phyloP scores from a whole-genome alignment of 2,329 filamentous ascomycete genomes.

The Thielaviopsis euricoi region DNA sequence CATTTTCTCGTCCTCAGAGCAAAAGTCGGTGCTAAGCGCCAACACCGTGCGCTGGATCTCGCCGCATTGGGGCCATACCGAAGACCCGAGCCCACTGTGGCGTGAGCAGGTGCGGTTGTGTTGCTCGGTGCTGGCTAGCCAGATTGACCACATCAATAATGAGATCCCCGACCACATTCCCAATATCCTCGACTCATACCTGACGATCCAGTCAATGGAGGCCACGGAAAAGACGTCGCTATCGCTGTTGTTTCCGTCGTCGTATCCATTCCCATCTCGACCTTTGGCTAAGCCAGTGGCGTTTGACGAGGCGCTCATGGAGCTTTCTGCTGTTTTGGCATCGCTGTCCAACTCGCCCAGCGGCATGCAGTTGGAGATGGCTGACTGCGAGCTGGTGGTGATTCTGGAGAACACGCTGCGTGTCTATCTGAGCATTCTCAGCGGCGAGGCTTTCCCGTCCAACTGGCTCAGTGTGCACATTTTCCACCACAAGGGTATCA shows the following conservation, averaged over 20 bases:
- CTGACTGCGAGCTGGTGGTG: conserved; percentile 55
- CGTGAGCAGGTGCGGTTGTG: conserved; percentile 85
- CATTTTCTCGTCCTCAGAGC: conserved; percentile 64
- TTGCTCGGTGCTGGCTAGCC: conserved; percentile 79
- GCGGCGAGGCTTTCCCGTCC: conserved; percentile 74
- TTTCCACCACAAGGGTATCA: conserved; percentile 78
- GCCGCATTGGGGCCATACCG: conserved; percentile 75
- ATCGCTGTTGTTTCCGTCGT: conserved; percentile 75
- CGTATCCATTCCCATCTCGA: conserved; percentile 76
- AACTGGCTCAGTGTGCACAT: conserved; percentile 89
- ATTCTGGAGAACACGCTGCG: conserved; percentile 66
- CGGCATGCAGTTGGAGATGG: conserved; percentile 57
- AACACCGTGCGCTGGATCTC: conserved; percentile 84
- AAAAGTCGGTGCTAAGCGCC: conserved; percentile 54
- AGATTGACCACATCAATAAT: conserved; percentile 60
- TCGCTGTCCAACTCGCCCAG: conserved; percentile 56
- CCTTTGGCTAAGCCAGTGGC: conserved; percentile 39
- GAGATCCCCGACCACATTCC: conserved; percentile 81
- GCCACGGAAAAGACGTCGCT: conserved; percentile 45
- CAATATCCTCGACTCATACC: conserved; percentile 80
- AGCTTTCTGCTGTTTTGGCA: conserved; percentile 75
- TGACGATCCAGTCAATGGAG: conserved; percentile 47
- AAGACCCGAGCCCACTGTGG: conserved; percentile 67
- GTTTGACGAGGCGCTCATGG: conserved; percentile 77
- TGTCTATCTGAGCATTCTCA: conserved; percentile 76